Percentiles rank a stretch among this genome's conserved stretches.
Evolutionary conservation across 2,329 filamentous ascomycete species (phyloP).

Genomic region (Verticillium nonalfalfae): DNA sequence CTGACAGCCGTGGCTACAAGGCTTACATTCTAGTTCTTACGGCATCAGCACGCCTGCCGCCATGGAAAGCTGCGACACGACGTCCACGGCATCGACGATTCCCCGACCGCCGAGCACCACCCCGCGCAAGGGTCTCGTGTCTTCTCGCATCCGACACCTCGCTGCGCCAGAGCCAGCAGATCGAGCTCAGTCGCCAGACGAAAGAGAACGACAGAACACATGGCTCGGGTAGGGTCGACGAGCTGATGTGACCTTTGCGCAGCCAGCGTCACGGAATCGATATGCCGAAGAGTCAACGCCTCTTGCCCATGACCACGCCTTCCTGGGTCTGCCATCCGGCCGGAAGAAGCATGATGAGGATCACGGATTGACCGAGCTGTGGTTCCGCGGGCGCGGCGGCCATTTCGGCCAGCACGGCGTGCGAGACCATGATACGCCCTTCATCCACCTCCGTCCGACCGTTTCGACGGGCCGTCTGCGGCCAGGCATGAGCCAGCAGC

Average conservation of each 20-base stretch:
- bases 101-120: slow-evolving; percentile 4
- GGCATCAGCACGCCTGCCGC: neutral
- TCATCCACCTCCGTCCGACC: slow-evolving; percentile 2
- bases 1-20: neutral
- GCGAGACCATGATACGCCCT: neutral
- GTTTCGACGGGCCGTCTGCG: slow-evolving; percentile 7
- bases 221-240: slow-evolving; percentile 10
- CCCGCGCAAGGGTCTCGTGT: slow-evolving; percentile 24
- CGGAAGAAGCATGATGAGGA: slow-evolving; percentile 2
- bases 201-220: slow-evolving; percentile 17
- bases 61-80: slow-evolving; percentile 3
- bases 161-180: slow-evolving; percentile 3
- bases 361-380: slow-evolving; percentile 1
- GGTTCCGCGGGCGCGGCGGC: neutral
- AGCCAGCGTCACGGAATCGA: slow-evolving; percentile 11
- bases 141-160: slow-evolving; percentile 23
- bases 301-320: slow-evolving; percentile 7
- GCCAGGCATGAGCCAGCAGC: neutral
- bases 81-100: slow-evolving; percentile 3
- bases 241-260: slow-evolving; percentile 8
- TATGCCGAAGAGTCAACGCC: slow-evolving; percentile 5
- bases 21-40: neutral
- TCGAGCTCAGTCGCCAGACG: slow-evolving; percentile 10
- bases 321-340: slow-evolving; percentile 1
- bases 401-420: neutral